These are phyloP conservation scores for Yarrowia galli DNA, from an alignment of 1,139 yeast genomes.

Conservation along the genomic window DNA sequence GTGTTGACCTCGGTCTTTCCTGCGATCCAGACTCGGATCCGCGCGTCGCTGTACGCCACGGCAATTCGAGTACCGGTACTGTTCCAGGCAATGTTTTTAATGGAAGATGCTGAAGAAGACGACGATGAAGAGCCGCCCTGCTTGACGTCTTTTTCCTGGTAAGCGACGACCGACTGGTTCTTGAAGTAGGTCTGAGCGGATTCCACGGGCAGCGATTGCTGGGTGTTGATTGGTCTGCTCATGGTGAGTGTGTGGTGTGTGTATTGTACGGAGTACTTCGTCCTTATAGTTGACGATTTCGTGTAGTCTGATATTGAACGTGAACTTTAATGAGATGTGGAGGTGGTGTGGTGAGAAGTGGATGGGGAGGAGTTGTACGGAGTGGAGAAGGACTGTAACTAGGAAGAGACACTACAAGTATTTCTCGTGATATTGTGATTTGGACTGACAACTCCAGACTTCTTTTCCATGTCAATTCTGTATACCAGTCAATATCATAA, in stretches of 20 bases:
- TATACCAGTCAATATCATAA: too few species aligned
- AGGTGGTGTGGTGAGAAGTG: background rate
- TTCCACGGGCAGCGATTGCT: slow-evolving; percentile 1
- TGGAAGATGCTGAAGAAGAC: background rate
- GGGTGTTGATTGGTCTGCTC: slow-evolving; percentile 25
- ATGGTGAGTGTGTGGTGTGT: background rate
- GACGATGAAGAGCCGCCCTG: background rate
- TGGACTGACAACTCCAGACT: too few species aligned
- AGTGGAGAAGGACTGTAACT: too few species aligned
- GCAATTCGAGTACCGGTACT: slow-evolving; percentile 47
- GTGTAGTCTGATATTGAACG: slow-evolving; percentile 1
- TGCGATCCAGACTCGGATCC: slow-evolving; percentile 46
- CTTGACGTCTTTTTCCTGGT: slow-evolving; percentile 19
- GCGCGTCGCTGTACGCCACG: slow-evolving; percentile 45
- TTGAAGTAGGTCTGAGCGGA: slow-evolving; percentile 22
- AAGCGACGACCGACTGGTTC: background rate
- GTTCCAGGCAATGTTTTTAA: slow-evolving; percentile 45
- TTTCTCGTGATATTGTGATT: too few species aligned
- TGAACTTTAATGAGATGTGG: slow-evolving; percentile 13
- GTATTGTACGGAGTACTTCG: too few species aligned
- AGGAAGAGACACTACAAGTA: too few species aligned
- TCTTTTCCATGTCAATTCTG: too few species aligned
- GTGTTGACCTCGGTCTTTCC: slow-evolving; percentile 45
- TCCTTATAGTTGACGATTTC: too few species aligned
- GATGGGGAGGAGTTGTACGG: too few species aligned